Base-by-base conservation (phyloP, 2,329 filamentous ascomycete genomes). In the Pestalotiopsis sp. region DNA sequence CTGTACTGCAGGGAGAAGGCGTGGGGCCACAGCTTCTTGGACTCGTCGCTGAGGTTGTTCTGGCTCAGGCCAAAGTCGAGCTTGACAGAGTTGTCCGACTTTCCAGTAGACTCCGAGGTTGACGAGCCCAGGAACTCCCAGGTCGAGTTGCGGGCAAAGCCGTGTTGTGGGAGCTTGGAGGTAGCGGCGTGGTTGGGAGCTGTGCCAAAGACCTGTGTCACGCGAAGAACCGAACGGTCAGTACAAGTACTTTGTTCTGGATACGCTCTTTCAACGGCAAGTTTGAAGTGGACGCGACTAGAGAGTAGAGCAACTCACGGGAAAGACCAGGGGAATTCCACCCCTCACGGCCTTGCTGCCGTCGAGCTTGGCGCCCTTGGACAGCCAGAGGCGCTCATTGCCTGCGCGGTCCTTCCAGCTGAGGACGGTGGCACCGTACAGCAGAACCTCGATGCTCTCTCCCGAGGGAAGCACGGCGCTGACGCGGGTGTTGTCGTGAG, bases 81-180 rank as follows among this genome's bases (percentile, higher is more conserved):
- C 86, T 97, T 98, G 72, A 98, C 91, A 62, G 90, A 91, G 75
- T 89, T 84, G 76, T 92, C 86, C 70, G 82, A 83, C 59, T 80
- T 80, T 67, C 72, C 81, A 68, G 79, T 81, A 73, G 77, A 86
- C 78, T 94, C 91, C 5, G 87, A 88, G n/a, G 88, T 90, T 6
- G 91, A 93, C 82, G 95, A 97, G 76, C 94, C 94, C 64, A 99
- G 86, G 78, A 96, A 97, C 80, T 98, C 94, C 96, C 96, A 99
- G 70, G 88, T 88, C 59, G 91, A 92, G 76, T 88, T 94, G 74
- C 96, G 93, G 52, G 95, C 96, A 81, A 99, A 97, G 73, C 96
- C 96, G 83, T 98, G 96, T 82, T 98, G 94, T 3, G 94, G 91
- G 30, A 99, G 91, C 71, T 88, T 83, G 64, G 89, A 88, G 35